These are phyloP conservation scores for Mycoemilia scoparia DNA, from an alignment of 192 early-diverging fungal genomes.

Conservation along the genomic window DNA sequence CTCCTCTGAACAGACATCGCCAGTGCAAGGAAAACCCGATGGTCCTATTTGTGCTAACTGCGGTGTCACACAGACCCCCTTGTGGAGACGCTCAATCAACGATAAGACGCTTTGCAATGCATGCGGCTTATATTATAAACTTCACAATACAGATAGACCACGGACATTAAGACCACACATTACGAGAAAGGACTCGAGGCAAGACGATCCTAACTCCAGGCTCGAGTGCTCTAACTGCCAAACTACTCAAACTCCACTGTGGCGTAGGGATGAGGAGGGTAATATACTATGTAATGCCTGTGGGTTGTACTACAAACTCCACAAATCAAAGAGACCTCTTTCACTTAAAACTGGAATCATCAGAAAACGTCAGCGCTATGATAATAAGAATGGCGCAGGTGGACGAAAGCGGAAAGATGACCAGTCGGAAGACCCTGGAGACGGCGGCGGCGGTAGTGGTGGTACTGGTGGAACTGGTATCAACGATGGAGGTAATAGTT, in stretches of 20 bases:
- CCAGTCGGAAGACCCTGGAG: slow-evolving; percentile 4
- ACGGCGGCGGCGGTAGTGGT: not conserved
- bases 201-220: slow-evolving; percentile 23
- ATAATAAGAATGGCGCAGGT: slow-evolving; percentile 2
- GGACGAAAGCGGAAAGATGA: slow-evolving; percentile 15
- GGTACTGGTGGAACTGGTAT: too few species aligned
- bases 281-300: slow-evolving; percentile 96
- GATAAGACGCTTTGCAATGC: slow-evolving; percentile 90
- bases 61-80: slow-evolving; percentile 66
- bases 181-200: slow-evolving; percentile 30
- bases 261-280: slow-evolving; percentile 79
- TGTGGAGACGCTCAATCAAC: slow-evolving; percentile 79
- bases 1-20: slow-evolving; percentile 4
- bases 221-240: slow-evolving; percentile 65
- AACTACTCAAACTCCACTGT: slow-evolving; percentile 80
- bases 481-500: too few species aligned
- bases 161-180: slow-evolving; percentile 64
- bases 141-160: slow-evolving; percentile 75
- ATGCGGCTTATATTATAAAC: slow-evolving; percentile 88
- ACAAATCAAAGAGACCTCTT: slow-evolving; percentile 76
- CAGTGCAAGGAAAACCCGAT: slow-evolving; percentile 13
- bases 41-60: slow-evolving; percentile 49
- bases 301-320: slow-evolving; percentile 87
- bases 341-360: slow-evolving; percentile 89
- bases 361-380: slow-evolving; percentile 75